These are phyloP conservation scores for Chloranthus sessilifolius DNA, from an alignment of 164 flowering plant genomes.

Conservation along the genomic window DNA sequence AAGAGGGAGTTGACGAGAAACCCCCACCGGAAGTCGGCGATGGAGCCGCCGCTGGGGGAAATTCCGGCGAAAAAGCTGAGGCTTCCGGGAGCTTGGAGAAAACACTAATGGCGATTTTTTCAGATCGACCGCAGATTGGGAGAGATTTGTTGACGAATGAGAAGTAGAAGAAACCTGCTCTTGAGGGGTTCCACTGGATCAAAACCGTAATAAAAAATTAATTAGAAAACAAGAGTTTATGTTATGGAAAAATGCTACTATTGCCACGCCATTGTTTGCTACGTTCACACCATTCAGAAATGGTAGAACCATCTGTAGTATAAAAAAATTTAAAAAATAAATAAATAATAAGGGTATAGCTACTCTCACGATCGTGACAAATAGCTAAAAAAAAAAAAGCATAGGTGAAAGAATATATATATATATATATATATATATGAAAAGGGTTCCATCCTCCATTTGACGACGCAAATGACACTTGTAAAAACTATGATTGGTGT, in stretches of 20 bases:
- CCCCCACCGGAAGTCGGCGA: slow-evolving; percentile 47
- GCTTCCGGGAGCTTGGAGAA: slow-evolving; percentile 16
- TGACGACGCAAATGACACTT: no score
- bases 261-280: no score
- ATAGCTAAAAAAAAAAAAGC: no score
- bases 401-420: no score
- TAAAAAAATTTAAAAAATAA: no score
- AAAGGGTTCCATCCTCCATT: no score
- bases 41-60: slow-evolving; percentile 38
- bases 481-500: no score
- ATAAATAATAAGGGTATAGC: no score
- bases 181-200: slow-evolving; percentile 72
- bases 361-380: no score
- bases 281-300: no score
- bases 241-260: background rate
- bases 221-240: background rate
- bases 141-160: slow-evolving; percentile 65
- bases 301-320: no score
- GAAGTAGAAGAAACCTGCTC: slow-evolving; percentile 81
- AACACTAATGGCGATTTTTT: slow-evolving; percentile 60
- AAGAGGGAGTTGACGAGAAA: slow-evolving; percentile 34
- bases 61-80: slow-evolving; percentile 14
- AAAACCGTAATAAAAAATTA: background rate
- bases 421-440: no score
- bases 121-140: slow-evolving; percentile 41